Conservation (phyloP, 371 early-diverging fungal species). For the Dinochytrium kinnereticum region DNA sequence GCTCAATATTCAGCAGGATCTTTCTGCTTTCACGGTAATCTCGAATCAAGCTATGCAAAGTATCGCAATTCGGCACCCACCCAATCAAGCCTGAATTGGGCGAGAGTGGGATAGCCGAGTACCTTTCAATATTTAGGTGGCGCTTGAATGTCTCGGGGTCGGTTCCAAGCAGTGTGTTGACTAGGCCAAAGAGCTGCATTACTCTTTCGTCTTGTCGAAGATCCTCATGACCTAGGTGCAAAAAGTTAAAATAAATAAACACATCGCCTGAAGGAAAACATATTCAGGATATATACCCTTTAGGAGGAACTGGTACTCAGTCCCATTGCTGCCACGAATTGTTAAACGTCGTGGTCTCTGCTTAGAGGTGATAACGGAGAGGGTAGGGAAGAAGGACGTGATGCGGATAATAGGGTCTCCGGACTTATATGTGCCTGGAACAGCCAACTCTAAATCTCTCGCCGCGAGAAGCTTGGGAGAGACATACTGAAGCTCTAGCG, state of each 20-base stretch:
- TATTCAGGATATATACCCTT: slow-evolving; percentile 67
- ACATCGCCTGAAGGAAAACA: not conserved
- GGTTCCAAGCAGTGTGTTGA: slow-evolving; percentile 86
- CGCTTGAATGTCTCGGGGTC: slow-evolving; percentile 95
- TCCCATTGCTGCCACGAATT: slow-evolving; percentile 89
- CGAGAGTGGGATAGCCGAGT: slow-evolving; percentile 94
- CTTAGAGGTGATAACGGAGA: slow-evolving; percentile 90
- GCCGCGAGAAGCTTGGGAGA: slow-evolving; percentile 90
- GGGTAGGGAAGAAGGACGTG: slow-evolving; percentile 77
- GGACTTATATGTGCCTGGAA: slow-evolving; percentile 94
- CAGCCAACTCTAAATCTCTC: slow-evolving; percentile 85
- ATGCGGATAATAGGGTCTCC: slow-evolving; percentile 89
- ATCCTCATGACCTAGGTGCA: slow-evolving; percentile 84
- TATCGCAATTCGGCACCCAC: slow-evolving; percentile 96
- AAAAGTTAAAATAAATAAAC: not conserved
- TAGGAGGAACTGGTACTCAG: slow-evolving; percentile 88
- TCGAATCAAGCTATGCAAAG: slow-evolving; percentile 88
- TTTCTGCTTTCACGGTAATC: slow-evolving; percentile 89
- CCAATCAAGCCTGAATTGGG: slow-evolving; percentile 96
- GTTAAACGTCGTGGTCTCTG: slow-evolving; percentile 90
- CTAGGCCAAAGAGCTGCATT: slow-evolving; percentile 98
- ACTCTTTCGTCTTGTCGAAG: slow-evolving; percentile 98
- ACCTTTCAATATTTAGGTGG: slow-evolving; percentile 90
- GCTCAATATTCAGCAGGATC: slow-evolving; percentile 91
- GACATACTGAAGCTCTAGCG: slow-evolving; percentile 87